Percentiles rank a stretch among this genome's conserved stretches.
Evolutionary conservation across 106 monocot genomes (phyloP).

Genomic region (Cymbidium sinense): DNA sequence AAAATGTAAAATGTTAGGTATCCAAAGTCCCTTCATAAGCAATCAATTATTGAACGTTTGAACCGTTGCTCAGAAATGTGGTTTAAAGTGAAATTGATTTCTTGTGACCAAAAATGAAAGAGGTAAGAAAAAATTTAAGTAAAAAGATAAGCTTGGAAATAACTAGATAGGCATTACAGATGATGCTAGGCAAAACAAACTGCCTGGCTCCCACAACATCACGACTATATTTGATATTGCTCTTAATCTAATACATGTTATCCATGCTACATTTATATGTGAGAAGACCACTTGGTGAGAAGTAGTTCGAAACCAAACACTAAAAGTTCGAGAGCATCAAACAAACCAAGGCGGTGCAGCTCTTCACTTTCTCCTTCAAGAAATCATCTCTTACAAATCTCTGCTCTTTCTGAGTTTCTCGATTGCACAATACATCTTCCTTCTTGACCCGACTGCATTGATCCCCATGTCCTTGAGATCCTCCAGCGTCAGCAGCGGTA

Average conservation of each 20-base stretch:
- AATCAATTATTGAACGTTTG: neutral
- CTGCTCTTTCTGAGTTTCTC: conserved; percentile 57
- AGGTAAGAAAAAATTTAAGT: neutral
- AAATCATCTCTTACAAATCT: neutral
- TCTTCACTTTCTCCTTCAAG: neutral
- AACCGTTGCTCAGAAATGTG: neutral
- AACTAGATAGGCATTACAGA: neutral
- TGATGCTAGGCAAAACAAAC: neutral
- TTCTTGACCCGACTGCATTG: conserved; percentile 73
- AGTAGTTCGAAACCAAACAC: neutral
- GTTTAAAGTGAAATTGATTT: neutral
- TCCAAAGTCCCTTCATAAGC: no score
- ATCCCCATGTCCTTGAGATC: conserved; percentile 98
- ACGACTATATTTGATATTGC: conserved; percentile 5
- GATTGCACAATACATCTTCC: conserved; percentile 86
- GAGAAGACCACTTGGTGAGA: neutral
- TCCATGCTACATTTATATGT: conserved; percentile 5
- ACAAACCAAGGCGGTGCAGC: conserved; percentile 3
- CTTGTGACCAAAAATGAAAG: neutral
- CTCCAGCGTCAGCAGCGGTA: conserved; percentile 74
- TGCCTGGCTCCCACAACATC: neutral
- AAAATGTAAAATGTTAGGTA: no score
- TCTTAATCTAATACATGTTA: conserved; percentile 3
- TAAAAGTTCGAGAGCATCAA: conserved; percentile 8
- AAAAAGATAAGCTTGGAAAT: neutral